Conservation (phyloP, 163 green algal species). For the Volvox carteri region DNA sequence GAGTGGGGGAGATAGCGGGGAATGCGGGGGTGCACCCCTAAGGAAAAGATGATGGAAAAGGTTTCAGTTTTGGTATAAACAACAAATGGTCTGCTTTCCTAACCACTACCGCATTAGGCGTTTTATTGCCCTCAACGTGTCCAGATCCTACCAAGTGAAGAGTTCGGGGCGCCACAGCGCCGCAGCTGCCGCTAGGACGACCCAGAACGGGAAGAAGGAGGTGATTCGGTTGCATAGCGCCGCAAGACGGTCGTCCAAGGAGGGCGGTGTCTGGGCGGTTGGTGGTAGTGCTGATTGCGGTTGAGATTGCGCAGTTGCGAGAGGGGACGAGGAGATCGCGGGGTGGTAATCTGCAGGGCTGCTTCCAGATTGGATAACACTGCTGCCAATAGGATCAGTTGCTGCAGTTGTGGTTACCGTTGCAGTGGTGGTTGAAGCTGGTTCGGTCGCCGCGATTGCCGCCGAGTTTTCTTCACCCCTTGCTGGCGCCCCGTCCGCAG, state of each 20-base stretch:
- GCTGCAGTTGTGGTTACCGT: not conserved
- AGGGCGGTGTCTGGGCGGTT: not conserved
- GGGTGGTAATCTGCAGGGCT: too few species aligned
- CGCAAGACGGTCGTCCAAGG: not conserved
- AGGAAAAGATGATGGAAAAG: not conserved
- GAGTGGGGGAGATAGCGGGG: not conserved
- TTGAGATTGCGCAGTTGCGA: too few species aligned
- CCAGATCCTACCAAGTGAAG: slow-evolving; percentile 33
- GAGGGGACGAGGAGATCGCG: too few species aligned
- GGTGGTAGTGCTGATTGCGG: not conserved
- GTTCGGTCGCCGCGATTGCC: too few species aligned
- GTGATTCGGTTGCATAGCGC: slow-evolving; percentile 24
- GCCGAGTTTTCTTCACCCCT: too few species aligned
- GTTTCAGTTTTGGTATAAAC: too few species aligned
- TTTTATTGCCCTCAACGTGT: too few species aligned
- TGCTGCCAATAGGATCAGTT: not conserved
- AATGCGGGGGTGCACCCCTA: not conserved
- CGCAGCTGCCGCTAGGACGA: slow-evolving; percentile 26
- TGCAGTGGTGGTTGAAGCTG: not conserved
- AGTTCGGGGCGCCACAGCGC: slow-evolving; percentile 28
- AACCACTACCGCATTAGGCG: too few species aligned
- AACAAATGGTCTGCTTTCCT: too few species aligned
- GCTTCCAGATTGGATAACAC: too few species aligned
- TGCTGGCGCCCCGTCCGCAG: too few species aligned
- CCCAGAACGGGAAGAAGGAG: slow-evolving; percentile 54